A percentile compares a stretch with the other conserved stretches of the same genome.
These are phyloP conservation scores for Penicillium sp. DNA, from an alignment of 2,329 filamentous ascomycete genomes.

Conservation along the genomic window DNA sequence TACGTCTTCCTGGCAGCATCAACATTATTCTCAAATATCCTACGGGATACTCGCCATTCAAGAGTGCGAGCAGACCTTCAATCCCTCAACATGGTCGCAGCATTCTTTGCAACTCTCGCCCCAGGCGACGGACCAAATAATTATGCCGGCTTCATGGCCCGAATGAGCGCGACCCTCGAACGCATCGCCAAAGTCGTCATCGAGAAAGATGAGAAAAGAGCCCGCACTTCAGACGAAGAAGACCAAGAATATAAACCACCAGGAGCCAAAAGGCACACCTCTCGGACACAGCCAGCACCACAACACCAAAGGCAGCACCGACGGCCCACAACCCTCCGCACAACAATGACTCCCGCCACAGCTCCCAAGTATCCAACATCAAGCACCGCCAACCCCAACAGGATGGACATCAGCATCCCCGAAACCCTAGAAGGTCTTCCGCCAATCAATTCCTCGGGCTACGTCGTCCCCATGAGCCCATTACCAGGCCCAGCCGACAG, in stretches of 20 bases:
- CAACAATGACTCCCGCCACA: constrained; percentile 3
- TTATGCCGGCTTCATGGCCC: constrained; percentile 85
- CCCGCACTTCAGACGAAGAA: constrained; percentile 30
- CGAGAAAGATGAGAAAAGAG: constrained; percentile 73
- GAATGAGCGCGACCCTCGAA: constrained; percentile 86
- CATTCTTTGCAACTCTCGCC: constrained; percentile 81
- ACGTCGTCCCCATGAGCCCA: constrained; percentile 31
- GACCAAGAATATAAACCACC: constrained; percentile 17
- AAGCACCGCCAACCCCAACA: constrained; percentile 2
- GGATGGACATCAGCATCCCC: constrained; percentile 22
- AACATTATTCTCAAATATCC: constrained; percentile 86
- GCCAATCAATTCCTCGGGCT: constrained; percentile 33
- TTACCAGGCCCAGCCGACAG: neutral
- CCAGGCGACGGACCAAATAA: constrained; percentile 73
- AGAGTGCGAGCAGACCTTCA: constrained; percentile 79
- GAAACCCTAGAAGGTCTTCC: constrained; percentile 30
- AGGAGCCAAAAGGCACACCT: constrained; percentile 21
- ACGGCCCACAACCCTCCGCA: constrained; percentile 6
- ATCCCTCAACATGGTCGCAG: constrained; percentile 84
- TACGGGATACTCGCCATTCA: constrained; percentile 83
- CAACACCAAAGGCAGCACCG: constrained; percentile 7
- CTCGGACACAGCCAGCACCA: constrained; percentile 16
- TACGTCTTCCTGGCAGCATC: constrained; percentile 91
- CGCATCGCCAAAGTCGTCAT: constrained; percentile 82
- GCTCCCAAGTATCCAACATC: constrained; percentile 7